Percentiles rank a stretch among this genome's conserved stretches.
Conservation (phyloP, 768 basidiomycete genomes). For the Lentinula detonsa region DNA sequence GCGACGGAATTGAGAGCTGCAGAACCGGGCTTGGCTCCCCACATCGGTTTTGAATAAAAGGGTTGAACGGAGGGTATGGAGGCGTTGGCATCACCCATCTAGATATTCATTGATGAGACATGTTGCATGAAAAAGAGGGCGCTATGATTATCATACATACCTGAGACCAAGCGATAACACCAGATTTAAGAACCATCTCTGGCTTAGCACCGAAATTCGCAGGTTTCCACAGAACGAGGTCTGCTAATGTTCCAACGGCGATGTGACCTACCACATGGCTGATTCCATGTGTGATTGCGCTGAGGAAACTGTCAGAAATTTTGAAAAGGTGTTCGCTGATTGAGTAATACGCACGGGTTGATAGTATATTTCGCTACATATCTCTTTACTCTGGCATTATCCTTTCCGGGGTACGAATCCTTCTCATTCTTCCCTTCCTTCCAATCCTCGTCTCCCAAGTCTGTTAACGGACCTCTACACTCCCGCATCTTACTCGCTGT, state of each 20-base stretch:
- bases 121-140: neutral
- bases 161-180: conserved; percentile 88
- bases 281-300: conserved; percentile 93
- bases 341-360: conserved; percentile 69
- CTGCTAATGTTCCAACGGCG: conserved; percentile 77
- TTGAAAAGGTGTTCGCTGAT: neutral
- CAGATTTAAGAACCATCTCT: conserved; percentile 92
- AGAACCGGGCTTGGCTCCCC: conserved; percentile 73
- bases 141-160: conserved; percentile 30
- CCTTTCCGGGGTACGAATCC: conserved; percentile 40
- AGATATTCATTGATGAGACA: neutral
- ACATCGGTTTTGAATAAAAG: conserved; percentile 84
- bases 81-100: conserved; percentile 97
- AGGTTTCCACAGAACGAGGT: conserved; percentile 94
- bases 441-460: conserved; percentile 63
- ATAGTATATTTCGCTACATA: conserved; percentile 97
- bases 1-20: conserved; percentile 81
- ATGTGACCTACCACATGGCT: conserved; percentile 83
- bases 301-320: conserved; percentile 20
- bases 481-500: conserved; percentile 94
- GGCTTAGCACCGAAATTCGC: conserved; percentile 91
- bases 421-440: conserved; percentile 65
- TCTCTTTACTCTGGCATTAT: conserved; percentile 90
- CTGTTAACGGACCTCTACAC: conserved; percentile 63
- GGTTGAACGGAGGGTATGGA: conserved; percentile 97